These are phyloP conservation scores for Corymbia calophylla DNA, from an alignment of 441 rosid genomes.

Conservation along the genomic window DNA sequence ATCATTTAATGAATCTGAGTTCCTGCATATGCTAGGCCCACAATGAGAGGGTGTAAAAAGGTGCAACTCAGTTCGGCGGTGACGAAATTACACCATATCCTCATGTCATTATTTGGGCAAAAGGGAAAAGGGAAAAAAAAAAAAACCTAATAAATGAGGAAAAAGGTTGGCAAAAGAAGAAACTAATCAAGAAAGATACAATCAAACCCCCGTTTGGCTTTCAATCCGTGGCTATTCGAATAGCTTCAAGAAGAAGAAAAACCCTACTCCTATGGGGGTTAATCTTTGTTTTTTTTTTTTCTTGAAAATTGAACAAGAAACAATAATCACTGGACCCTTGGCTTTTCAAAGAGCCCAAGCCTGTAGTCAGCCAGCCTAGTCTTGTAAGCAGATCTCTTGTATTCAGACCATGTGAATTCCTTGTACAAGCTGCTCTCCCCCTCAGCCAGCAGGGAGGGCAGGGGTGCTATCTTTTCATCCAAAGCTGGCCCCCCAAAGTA, in stretches of 20 bases:
- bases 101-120: neutral
- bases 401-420: conserved; percentile 53
- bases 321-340: neutral
- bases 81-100: neutral
- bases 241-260: neutral
- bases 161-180: neutral
- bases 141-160: neutral
- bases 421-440: conserved; percentile 38
- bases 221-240: neutral
- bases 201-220: neutral
- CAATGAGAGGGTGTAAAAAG: neutral
- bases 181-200: neutral
- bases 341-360: conserved; percentile 51
- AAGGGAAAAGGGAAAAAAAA: neutral
- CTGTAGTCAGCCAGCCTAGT: conserved; percentile 51
- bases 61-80: neutral
- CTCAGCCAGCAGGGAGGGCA: conserved; percentile 23
- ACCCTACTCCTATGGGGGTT: neutral
- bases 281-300: neutral
- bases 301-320: neutral
- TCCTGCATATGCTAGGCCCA: neutral
- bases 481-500: conserved; percentile 57
- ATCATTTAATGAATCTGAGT: neutral
- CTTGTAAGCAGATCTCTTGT: conserved; percentile 43
- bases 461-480: conserved; percentile 38